Conservation (phyloP, 371 early-diverging fungal genomes). For the Rhizopus microsporus region DNA sequence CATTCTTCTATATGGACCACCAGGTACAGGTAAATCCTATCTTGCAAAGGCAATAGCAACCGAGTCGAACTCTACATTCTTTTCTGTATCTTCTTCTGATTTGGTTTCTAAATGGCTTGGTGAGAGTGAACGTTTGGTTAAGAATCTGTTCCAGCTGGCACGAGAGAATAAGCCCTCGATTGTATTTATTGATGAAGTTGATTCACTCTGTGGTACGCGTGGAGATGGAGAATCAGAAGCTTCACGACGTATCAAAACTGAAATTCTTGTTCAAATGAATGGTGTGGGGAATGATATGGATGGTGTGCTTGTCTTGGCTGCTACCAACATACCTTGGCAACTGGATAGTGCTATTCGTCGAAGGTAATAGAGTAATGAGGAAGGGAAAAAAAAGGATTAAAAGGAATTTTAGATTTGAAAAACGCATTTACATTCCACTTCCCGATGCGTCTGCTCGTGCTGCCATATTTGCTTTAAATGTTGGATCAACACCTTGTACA, state of each 20-base stretch:
- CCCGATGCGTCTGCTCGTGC: constrained; percentile 90
- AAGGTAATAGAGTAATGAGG: constrained; percentile 50
- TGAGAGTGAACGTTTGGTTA: constrained; percentile 90
- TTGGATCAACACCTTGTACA: constrained; percentile 86
- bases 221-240: constrained; percentile 97
- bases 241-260: constrained; percentile 87
- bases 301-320: constrained; percentile 93
- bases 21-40: constrained; percentile 98
- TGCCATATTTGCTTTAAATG: constrained; percentile 87
- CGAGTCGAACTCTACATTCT: constrained; percentile 94
- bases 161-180: constrained; percentile 92
- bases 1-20: constrained; percentile 98
- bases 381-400: not conserved
- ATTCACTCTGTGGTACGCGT: constrained; percentile 91
- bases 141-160: constrained; percentile 93
- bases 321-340: constrained; percentile 98
- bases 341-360: constrained; percentile 92
- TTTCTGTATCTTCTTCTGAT: constrained; percentile 94
- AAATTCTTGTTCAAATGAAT: constrained; percentile 98
- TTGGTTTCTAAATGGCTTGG: constrained; percentile 98
- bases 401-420: constrained; percentile 77
- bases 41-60: constrained; percentile 98
- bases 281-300: constrained; percentile 95
- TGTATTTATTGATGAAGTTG: constrained; percentile 98
- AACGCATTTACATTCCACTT: constrained; percentile 95